Conservation (phyloP, 2,329 filamentous ascomycete species). For the Trematosphaeria pertusa region DNA sequence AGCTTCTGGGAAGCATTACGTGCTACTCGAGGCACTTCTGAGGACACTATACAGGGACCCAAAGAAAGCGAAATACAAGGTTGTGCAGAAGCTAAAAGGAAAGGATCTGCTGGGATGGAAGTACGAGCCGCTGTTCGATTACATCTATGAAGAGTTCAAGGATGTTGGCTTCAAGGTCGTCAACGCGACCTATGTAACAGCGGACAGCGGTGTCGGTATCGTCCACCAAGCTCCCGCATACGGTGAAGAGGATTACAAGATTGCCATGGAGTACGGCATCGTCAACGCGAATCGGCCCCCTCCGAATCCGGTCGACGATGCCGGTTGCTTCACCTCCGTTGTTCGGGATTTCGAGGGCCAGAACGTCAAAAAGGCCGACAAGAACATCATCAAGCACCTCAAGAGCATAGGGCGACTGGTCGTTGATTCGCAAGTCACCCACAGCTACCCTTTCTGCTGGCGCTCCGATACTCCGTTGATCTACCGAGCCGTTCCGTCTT, state of each 20-base stretch:
- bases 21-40: conserved; percentile 82
- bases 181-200: conserved; percentile 85
- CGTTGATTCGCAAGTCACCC: conserved; percentile 84
- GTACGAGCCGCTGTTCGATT: conserved; percentile 88
- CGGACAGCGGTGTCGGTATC: conserved; percentile 89
- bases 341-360: conserved; percentile 83
- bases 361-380: conserved; percentile 92
- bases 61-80: conserved; percentile 92
- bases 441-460: conserved; percentile 94
- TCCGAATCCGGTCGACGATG: conserved; percentile 90
- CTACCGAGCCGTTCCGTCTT: conserved; percentile 88
- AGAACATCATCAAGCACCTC: conserved; percentile 88
- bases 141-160: conserved; percentile 89
- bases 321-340: conserved; percentile 77
- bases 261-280: conserved; percentile 77
- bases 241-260: conserved; percentile 94
- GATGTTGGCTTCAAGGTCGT: conserved; percentile 82
- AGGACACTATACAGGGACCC: conserved; percentile 89
- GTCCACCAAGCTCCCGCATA: conserved; percentile 94
- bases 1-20: conserved; percentile 80
- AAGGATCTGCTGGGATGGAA: conserved; percentile 87
- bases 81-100: conserved; percentile 80
- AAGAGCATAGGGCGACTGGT: conserved; percentile 79
- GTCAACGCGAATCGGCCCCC: conserved; percentile 78
- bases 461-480: conserved; percentile 95